Conservation (phyloP, 306 rosid species). For the Rosa lucieae region DNA sequence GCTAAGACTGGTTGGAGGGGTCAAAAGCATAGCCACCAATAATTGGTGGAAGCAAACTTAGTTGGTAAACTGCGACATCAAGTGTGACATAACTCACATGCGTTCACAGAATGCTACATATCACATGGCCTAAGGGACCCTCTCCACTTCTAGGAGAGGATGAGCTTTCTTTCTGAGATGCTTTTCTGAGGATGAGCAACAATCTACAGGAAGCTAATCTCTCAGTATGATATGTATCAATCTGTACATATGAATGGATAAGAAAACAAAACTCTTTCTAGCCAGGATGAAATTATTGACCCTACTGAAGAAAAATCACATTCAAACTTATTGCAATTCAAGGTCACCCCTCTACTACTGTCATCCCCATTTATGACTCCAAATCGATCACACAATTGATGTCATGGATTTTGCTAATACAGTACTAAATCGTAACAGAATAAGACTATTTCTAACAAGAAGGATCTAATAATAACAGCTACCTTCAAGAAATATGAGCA, state of each 20-base stretch:
- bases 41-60: conserved; percentile 16
- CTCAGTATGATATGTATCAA: background rate
- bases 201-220: conserved; percentile 2
- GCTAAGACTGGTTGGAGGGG: background rate
- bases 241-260: conserved; percentile 3
- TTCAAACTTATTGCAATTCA: conserved; percentile 8
- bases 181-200: background rate
- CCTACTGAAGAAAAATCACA: background rate
- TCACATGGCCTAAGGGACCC: conserved; percentile 35
- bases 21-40: conserved; percentile 13
- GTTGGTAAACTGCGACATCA: conserved; percentile 31
- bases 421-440: conserved; percentile 1
- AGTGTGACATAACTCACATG: conserved; percentile 30
- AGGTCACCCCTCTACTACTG: background rate
- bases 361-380: conserved; percentile 14
- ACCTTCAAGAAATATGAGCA: conserved; percentile 13
- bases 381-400: background rate
- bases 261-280: conserved; percentile 13
- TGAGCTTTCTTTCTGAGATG: conserved; percentile 15
- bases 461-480: conserved; percentile 11
- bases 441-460: conserved; percentile 1
- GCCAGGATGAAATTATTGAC: conserved; percentile 2
- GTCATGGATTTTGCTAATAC: conserved; percentile 11
- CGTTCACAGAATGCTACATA: background rate
- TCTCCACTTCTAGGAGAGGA: background rate